Base-by-base conservation (phyloP, 257 asterid genomes). In the Hygrophila difformis region DNA sequence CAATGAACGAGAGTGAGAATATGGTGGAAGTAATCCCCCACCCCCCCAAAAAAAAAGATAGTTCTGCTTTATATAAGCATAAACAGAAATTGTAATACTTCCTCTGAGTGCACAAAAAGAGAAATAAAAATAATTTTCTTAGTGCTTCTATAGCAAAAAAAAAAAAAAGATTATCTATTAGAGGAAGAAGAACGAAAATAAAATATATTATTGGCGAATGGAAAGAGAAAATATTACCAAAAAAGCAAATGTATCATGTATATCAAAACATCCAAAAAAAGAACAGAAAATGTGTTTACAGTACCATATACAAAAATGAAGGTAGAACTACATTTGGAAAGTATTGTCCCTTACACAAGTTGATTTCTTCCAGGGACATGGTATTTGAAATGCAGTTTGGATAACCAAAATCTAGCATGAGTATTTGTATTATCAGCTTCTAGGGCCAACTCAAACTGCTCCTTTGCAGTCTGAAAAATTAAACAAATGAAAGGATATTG, bases 281-380 rank as follows among this genome's bases (percentile, higher is more conserved):
- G 33, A 46, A 55, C 44, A 13, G 31, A 19, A n/a, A n/a, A n/a
- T n/a, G n/a, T n/a, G n/a, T n/a, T n/a, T n/a, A n/a, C n/a, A n/a
- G n/a, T n/a, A n/a, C n/a, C n/a, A n/a, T 11, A 41, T 43, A 38
- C 51, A 59, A 36, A 29, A 28, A 62, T 46, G 6, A 39, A 52
- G 28, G 23, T 37, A 52, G 29, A 63, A 20, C 33, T 39, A 39
- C 19, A 55, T n/a, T n/a, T n/a, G n/a, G 49, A 46, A 26, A 12
- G 23, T 11, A 19, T 44, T 26, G 13, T 49, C 28, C 36, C 95
- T 65, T 79, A 84, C 94, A 82, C 56, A 44, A 77, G 86, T 82
- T 82, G 81, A 67, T 75, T 74, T 31, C 85, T 94, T 67, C 94
- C 94, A 15, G 97, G 97, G 53, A 79, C 82, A 59, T 84, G 95